Base-by-base conservation (phyloP, 1,284 basidiomycete genomes). In the Stereum hirsutum region DNA sequence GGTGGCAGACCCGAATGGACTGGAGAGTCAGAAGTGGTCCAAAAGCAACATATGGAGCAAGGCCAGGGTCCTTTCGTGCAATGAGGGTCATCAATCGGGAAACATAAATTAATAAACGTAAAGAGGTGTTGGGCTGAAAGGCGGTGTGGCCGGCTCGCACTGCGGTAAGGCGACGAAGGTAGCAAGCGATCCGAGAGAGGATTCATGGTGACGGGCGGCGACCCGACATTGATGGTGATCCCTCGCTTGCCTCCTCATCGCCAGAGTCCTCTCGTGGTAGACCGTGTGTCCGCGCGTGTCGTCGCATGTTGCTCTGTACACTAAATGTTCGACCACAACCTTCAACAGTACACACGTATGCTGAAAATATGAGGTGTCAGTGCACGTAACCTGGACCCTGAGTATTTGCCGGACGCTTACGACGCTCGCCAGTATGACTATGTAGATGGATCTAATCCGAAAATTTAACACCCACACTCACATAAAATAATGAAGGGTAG, bases 261-360 rank as follows among this genome's bases (percentile, higher is more conserved):
- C 64, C 66, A 28, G 62, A 63, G 35, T 61, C 53, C 46, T 69
- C 71, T 42, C 58, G 58, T 35, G 62, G 51, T 37, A 68, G 67
- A n/a, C 61, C 68, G 55, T 89, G 85, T 19, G 82, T 80, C 45
- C 85, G 76, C 45, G 83, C 78, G 58, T 89, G 86, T 45, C 86
- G 71, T 47, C 86, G 81, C 87, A 89, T 89, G 66, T 89, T 89
- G 59, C 84, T 88, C 55, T 88, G 75, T 42, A 89, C 87, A 57
- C 84, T 88, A 62, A 89, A 89, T 55, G 78, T 78, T 42, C 86
- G 77, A 6, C 82, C 81, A 60, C 87, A 89, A 46, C 75, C 75
- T 47, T 81, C 76, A 44, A 78, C 74, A 12, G 85, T 78, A 58
- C 87, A 89, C 43, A 72, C 65, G 62, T 84, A 88, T 15, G 86